These are phyloP conservation scores for Lagenidium sp. DNA, from an alignment of 352 stramenopile genomes.

Conservation along the genomic window DNA sequence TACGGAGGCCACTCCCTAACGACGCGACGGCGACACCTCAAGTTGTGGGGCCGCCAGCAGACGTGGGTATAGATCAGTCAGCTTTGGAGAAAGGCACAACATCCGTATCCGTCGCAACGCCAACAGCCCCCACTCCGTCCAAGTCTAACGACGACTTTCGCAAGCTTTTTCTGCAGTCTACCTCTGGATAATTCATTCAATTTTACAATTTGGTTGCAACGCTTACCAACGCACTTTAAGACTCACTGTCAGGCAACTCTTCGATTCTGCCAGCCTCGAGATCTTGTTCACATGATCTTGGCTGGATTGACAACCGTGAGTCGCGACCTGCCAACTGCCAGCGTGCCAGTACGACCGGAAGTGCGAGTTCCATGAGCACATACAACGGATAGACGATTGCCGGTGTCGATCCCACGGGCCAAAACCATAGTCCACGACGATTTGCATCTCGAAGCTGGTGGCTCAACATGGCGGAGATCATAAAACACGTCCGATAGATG, in stretches of 20 bases:
- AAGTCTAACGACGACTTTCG: constrained; percentile 75
- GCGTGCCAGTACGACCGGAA: constrained; percentile 28
- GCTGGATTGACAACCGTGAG: neutral
- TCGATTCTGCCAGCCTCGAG: neutral
- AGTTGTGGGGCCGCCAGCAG: neutral
- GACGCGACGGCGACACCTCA: constrained; percentile 11
- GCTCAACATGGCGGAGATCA: constrained; percentile 42
- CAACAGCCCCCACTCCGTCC: constrained; percentile 3
- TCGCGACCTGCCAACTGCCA: neutral
- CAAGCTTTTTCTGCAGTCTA: constrained; percentile 48
- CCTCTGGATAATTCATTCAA: no score
- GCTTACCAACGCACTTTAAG: neutral
- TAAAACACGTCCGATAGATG: constrained; percentile 34
- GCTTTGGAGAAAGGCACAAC: no score
- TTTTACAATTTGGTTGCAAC: neutral
- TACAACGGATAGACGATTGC: constrained; percentile 61
- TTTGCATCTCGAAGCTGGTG: constrained; percentile 67
- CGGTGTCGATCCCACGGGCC: constrained; percentile 54
- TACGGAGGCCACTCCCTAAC: no score
- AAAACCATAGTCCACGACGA: constrained; percentile 57
- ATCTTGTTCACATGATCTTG: neutral
- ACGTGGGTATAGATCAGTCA: neutral
- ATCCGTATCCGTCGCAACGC: no score
- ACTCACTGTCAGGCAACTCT: neutral
- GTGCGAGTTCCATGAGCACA: constrained; percentile 32